Conservation (phyloP, 805 yeast genomes). For the Saccharomycopsis microspora region DNA sequence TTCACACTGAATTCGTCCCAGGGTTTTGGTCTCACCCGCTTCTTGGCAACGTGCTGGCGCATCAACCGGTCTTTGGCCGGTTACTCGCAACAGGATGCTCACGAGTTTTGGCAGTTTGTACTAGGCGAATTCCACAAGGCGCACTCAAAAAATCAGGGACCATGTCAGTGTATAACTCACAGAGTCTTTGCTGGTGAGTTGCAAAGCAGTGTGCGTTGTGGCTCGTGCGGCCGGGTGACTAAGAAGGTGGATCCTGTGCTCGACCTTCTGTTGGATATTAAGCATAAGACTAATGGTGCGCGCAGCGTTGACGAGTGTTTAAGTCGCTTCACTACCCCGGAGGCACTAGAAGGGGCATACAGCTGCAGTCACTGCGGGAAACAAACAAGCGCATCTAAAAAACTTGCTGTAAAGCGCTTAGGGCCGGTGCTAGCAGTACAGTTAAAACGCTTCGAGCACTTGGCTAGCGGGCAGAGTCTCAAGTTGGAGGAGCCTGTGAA, state of each 20-base stretch:
- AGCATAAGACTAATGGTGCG: constrained; percentile 22
- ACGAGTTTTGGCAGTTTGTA: constrained; percentile 91
- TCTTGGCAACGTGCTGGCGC: constrained; percentile 82
- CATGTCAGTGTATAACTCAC: constrained; percentile 75
- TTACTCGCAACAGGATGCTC: constrained; percentile 96
- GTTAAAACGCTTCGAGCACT: constrained; percentile 45
- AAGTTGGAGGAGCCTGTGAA: constrained; percentile 69
- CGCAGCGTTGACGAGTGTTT: constrained; percentile 50
- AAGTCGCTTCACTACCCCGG: constrained; percentile 65
- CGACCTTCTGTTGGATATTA: constrained; percentile 77
- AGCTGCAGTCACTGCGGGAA: constrained; percentile 57
- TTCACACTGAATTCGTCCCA: constrained; percentile 50
- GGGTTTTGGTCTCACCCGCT: constrained; percentile 72
- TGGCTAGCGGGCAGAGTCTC: constrained; percentile 31
- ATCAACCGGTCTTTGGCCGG: constrained; percentile 83
- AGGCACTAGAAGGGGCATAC: constrained; percentile 64
- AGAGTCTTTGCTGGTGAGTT: constrained; percentile 73
- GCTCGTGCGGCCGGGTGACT: constrained; percentile 52
- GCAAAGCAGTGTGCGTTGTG: constrained; percentile 69
- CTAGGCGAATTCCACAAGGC: constrained; percentile 70
- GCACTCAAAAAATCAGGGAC: constrained; percentile 18
- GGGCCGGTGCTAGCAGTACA: constrained; percentile 81
- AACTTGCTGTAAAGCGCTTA: constrained; percentile 51
- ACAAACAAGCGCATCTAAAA: constrained; percentile 58
- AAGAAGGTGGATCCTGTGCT: constrained; percentile 70